These are phyloP conservation scores for Suillus bovinus DNA, from an alignment of 768 basidiomycete genomes.

Conservation along the genomic window DNA sequence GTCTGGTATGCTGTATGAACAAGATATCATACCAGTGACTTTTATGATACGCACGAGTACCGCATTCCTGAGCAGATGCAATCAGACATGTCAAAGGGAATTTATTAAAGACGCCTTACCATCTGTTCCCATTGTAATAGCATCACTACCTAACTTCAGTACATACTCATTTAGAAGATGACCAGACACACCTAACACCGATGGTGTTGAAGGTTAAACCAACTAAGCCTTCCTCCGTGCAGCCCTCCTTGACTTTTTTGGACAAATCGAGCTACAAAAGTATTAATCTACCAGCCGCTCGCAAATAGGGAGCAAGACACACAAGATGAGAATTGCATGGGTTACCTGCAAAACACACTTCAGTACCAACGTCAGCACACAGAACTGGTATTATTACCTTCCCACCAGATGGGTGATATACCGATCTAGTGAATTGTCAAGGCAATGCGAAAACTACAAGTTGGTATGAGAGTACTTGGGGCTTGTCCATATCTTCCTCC, in stretches of 20 bases:
- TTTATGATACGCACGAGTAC: slow-evolving; percentile 62
- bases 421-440: slow-evolving; percentile 57
- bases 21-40: background rate
- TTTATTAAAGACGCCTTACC: slow-evolving; percentile 44
- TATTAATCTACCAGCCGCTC: slow-evolving; percentile 3
- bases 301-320: slow-evolving; percentile 22
- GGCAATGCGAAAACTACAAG: slow-evolving; percentile 1
- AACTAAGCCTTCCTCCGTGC: slow-evolving; percentile 76
- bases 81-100: slow-evolving; percentile 3
- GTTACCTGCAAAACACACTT: slow-evolving; percentile 51
- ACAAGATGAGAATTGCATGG: slow-evolving; percentile 86
- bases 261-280: slow-evolving; percentile 71
- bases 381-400: slow-evolving; percentile 52
- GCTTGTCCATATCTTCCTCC: slow-evolving; percentile 81
- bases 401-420: slow-evolving; percentile 91
- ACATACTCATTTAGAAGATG: slow-evolving; percentile 4
- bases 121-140: slow-evolving; percentile 88
- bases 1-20: slow-evolving; percentile 38
- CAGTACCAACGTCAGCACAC: background rate
- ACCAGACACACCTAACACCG: slow-evolving; percentile 66
- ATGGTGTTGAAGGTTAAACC: slow-evolving; percentile 86
- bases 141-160: slow-evolving; percentile 52
- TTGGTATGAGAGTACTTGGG: slow-evolving; percentile 53
- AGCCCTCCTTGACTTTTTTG: slow-evolving; percentile 79
- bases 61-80: slow-evolving; percentile 65